Percentiles rank a stretch among this genome's conserved stretches.
phyloP scores from a whole-genome alignment of 371 early-diverging fungal species.

The Saksenaea vasiformis region DNA sequence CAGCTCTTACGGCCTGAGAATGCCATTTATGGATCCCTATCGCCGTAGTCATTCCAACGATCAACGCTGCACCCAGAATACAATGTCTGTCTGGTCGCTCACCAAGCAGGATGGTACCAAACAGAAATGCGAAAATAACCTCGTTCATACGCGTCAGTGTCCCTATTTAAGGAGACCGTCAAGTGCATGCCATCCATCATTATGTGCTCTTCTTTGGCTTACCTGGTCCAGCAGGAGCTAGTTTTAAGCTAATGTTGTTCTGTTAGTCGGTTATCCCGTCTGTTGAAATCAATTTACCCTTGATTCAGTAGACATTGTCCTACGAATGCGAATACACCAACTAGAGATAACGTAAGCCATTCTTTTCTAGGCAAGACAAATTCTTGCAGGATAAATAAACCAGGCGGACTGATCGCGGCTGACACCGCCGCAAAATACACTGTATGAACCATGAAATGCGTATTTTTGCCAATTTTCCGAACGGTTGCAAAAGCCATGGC shows the following conservation, averaged over 20 bases:
- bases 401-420: constrained; percentile 40
- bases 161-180: constrained; percentile 13
- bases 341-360: constrained; percentile 32
- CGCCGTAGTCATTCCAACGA: constrained; percentile 68
- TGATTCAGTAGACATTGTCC: constrained; percentile 78
- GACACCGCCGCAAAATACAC: constrained; percentile 73
- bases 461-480: constrained; percentile 66
- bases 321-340: constrained; percentile 67
- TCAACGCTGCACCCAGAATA: constrained; percentile 64
- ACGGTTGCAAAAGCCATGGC: constrained; percentile 74
- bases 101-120: constrained; percentile 68
- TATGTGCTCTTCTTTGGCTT: neutral
- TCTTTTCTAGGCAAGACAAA: constrained; percentile 31
- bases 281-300: constrained; percentile 41
- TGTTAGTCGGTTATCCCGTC: neutral
- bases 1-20: neutral
- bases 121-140: constrained; percentile 78
- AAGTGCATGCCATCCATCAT: neutral
- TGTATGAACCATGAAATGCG: constrained; percentile 75
- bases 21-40: constrained; percentile 68
- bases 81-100: constrained; percentile 62
- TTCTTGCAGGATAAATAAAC: constrained; percentile 39
- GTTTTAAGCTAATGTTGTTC: constrained; percentile 52
- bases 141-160: constrained; percentile 83
- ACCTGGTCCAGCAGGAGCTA: constrained; percentile 76